These are phyloP conservation scores for Plenodomus lindquistii DNA, from an alignment of 2,329 filamentous ascomycete genomes.

Conservation along the genomic window DNA sequence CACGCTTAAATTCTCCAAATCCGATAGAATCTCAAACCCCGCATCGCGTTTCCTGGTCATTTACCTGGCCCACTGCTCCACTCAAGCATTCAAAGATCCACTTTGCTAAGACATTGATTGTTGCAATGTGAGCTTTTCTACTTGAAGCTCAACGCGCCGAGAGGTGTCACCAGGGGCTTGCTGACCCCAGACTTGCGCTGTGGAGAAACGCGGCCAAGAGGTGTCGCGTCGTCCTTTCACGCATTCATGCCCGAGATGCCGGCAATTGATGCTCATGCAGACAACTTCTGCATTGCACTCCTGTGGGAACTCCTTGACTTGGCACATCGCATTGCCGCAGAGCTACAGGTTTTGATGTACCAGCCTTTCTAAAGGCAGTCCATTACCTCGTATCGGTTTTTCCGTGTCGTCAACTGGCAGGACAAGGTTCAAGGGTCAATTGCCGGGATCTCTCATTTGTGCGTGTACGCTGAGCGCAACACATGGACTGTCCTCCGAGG, in stretches of 20 bases:
- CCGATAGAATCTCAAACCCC: conserved; percentile 21
- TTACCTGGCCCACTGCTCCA: conserved; percentile 8
- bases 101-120: conserved; percentile 30
- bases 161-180: conserved; percentile 13
- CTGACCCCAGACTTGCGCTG: conserved; percentile 22
- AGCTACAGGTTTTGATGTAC: conserved; percentile 17
- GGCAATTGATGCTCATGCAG: conserved; percentile 16
- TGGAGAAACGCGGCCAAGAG: conserved; percentile 31
- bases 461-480: too few relatives aligned
- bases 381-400: too few relatives aligned
- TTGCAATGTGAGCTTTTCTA: conserved; percentile 37
- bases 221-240: not conserved
- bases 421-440: too few relatives aligned
- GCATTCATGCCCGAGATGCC: conserved; percentile 14
- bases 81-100: conserved; percentile 28
- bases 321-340: conserved; percentile 10
- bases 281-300: conserved; percentile 8
- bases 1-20: conserved; percentile 22
- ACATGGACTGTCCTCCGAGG: too few relatives aligned
- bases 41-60: conserved; percentile 10
- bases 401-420: too few relatives aligned
- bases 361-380: conserved; percentile 14
- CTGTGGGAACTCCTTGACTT: conserved; percentile 10
- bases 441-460: too few relatives aligned
- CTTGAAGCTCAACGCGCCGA: conserved; percentile 34